Evolutionary conservation across 257 asterid species (phyloP), one percentile per base, ranked within the genome.

Genomic region (Datura wrightii): DNA sequence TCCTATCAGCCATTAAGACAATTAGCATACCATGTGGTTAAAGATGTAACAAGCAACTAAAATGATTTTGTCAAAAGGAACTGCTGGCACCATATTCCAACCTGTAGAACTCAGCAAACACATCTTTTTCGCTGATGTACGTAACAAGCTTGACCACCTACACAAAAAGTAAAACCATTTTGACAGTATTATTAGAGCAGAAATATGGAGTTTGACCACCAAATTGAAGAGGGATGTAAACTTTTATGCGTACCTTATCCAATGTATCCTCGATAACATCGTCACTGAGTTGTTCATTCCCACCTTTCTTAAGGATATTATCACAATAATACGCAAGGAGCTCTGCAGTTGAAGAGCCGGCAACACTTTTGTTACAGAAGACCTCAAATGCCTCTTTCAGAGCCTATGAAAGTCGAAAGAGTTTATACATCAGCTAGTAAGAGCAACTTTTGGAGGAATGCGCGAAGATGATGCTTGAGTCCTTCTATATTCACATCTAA

Each of bases 21-120:
- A 10, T 74, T 36, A 31, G 46, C 50, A 58, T 46, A 34, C 34
- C 9, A 69, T 71, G 44, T 31, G 46, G 54, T 72, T 44, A 81
- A 55, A 79, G 8, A 48, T 2, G 58, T 82, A 79, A 78, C 63
- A 16, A 80, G 50, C 70, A 52, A 58, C 63, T 10, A 80, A 62
- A 76, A 14, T 34, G 65, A 31, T 76, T 50, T 19, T 76, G 34
- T 71, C 18, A 50, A 18, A 44, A 6, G 71, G 71, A 69, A 72
- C 71, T 82, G 24, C 56, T 71, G 56, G 31, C 10, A 14, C 15
- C 58, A 55, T 11, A 1, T 1, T 60, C 50, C 76, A 71, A 91
- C 94, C 93, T 84, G 82, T 86, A 87, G 82, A 91, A 88, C 81
- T 91, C 94, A 36, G 91, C 89, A 72, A 90, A 91, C 5, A 93